Evolutionary conservation across 768 basidiomycete genomes (phyloP).

Genomic region (Clitopilus hobsonii): DNA sequence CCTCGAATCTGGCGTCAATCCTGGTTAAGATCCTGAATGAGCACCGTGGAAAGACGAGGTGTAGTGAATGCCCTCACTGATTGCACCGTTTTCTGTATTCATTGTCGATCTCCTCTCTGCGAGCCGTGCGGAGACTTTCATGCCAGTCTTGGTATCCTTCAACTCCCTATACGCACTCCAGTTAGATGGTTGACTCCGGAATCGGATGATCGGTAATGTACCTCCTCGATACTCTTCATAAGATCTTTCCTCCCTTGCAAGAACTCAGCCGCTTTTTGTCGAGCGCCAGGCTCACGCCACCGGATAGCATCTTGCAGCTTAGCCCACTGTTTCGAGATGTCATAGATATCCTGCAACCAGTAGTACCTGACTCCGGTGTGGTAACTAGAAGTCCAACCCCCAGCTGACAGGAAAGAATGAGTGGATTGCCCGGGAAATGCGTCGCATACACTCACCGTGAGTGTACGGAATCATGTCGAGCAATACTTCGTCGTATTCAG

Average conservation of each 20-base stretch:
- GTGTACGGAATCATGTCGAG: constrained; percentile 26
- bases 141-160: constrained; percentile 7
- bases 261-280: constrained; percentile 20
- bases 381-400: constrained; percentile 22
- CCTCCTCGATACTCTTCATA: constrained; percentile 11
- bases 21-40: too few relatives aligned
- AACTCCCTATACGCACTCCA: constrained; percentile 6
- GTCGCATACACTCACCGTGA: constrained; percentile 15
- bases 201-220: background rate
- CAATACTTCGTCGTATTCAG: constrained; percentile 18
- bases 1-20: constrained; percentile 5
- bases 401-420: constrained; percentile 17
- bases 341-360: constrained; percentile 26
- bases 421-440: background rate
- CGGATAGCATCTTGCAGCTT: constrained; percentile 13
- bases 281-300: constrained; percentile 15
- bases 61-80: too few relatives aligned
- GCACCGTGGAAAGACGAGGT: too few relatives aligned
- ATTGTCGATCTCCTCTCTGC: too few relatives aligned
- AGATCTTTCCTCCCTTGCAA: constrained; percentile 9
- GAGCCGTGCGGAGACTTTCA: too few relatives aligned
- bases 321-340: constrained; percentile 14
- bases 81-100: too few relatives aligned
- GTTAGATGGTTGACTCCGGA: background rate
- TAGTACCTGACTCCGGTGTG: constrained; percentile 23